Conservation (phyloP, 495 filamentous ascomycete species). For the Sporormia fimetaria region DNA sequence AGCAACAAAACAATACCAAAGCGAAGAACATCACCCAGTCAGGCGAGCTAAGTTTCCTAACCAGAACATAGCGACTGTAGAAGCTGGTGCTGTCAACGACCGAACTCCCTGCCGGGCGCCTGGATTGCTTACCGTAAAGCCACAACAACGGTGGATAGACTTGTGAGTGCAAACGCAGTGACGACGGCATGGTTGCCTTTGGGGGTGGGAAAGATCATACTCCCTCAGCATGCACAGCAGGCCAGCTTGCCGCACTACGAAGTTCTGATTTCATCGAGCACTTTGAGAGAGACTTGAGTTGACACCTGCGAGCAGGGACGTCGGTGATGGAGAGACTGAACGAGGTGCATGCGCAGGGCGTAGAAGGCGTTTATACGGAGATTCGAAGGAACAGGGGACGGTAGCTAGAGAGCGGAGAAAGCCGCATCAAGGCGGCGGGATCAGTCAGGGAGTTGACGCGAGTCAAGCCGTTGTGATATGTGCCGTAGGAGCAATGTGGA, state of each 20-base stretch:
- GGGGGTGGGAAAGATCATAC: neutral
- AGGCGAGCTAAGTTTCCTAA: slow-evolving; percentile 14
- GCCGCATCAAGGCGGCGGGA: no score
- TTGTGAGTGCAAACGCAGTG: slow-evolving; percentile 10
- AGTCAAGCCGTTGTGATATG: no score
- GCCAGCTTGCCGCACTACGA: neutral
- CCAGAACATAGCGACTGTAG: slow-evolving; percentile 19
- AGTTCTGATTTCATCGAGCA: neutral
- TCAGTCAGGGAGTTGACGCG: no score
- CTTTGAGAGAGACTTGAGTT: neutral
- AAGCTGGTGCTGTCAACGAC: slow-evolving; percentile 7
- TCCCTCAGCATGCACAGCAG: neutral
- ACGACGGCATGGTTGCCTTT: slow-evolving; percentile 6
- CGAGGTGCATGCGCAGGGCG: neutral
- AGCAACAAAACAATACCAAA: slow-evolving; percentile 4
- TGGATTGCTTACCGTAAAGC: slow-evolving; percentile 7
- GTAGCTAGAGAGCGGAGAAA: no score
- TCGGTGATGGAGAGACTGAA: neutral
- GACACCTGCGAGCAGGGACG: neutral
- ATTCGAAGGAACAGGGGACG: no score
- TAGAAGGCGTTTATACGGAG: neutral
- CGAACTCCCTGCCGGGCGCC: neutral
- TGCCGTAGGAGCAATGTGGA: no score
- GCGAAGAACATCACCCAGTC: slow-evolving; percentile 20
- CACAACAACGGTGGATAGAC: slow-evolving; percentile 15